Evolutionary conservation across 805 yeast genomes (phyloP).

Genomic region (Ogataea ganodermae): DNA sequence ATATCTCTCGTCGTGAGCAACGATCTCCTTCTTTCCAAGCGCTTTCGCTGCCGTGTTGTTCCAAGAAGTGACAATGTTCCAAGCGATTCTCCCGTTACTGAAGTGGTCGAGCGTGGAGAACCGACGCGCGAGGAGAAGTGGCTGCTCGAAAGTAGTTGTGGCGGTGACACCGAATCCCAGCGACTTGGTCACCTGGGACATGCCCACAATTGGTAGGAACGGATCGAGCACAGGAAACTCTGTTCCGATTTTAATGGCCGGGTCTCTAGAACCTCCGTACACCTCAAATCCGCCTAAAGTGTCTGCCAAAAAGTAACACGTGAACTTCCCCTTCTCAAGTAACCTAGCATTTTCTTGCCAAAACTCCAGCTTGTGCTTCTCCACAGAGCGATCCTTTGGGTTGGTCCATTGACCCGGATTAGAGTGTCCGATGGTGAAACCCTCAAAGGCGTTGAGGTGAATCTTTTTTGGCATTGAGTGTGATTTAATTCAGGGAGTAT

Average conservation of each 20-base stretch:
- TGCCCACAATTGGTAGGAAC: slow-evolving; percentile 39
- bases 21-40: slow-evolving; percentile 32
- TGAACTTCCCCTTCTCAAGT: slow-evolving; percentile 15
- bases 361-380: slow-evolving; percentile 18
- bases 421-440: slow-evolving; percentile 14
- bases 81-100: slow-evolving; percentile 35
- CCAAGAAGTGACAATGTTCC: slow-evolving; percentile 35
- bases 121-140: slow-evolving; percentile 34
- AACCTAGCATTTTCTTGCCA: slow-evolving; percentile 21
- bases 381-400: slow-evolving; percentile 20
- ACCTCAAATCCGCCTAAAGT: slow-evolving; percentile 16
- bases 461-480: slow-evolving; percentile 7
- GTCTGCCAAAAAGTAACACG: slow-evolving; percentile 15
- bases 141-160: slow-evolving; percentile 35
- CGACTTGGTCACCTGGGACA: slow-evolving; percentile 35
- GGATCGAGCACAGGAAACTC: slow-evolving; percentile 19
- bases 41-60: slow-evolving; percentile 25
- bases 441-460: slow-evolving; percentile 17
- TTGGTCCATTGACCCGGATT: slow-evolving; percentile 28
- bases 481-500: background rate
- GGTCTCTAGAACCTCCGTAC: slow-evolving; percentile 13
- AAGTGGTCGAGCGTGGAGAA: slow-evolving; percentile 36
- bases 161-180: slow-evolving; percentile 36
- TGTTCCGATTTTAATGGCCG: slow-evolving; percentile 14
- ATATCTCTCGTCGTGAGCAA: slow-evolving; percentile 35